phyloP scores from a whole-genome alignment of 306 rosid species.

The Lotus japonicus region DNA sequence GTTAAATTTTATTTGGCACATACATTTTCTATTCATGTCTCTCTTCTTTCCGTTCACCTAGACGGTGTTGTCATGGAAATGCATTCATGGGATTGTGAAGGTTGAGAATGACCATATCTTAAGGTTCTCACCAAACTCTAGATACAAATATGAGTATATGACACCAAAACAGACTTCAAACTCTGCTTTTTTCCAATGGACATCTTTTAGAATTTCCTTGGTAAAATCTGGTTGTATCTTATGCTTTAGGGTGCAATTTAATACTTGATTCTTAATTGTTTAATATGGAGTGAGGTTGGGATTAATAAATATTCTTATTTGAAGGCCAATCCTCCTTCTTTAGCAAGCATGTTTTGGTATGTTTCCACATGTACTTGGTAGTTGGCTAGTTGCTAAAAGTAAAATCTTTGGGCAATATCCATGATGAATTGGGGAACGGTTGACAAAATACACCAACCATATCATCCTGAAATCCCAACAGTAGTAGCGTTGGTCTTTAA shows the following conservation, averaged over 20 bases:
- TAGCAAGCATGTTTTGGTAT: constrained; percentile 33
- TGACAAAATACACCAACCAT: constrained; percentile 9
- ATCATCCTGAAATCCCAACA: background rate
- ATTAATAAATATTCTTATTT: constrained; percentile 22
- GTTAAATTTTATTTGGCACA: no score
- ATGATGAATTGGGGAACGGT: constrained; percentile 25
- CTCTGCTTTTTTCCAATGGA: no score
- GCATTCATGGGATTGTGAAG: no score
- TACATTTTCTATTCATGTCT: no score
- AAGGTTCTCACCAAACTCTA: no score
- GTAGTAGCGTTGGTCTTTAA: background rate
- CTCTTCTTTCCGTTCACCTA: no score
- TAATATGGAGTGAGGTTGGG: background rate
- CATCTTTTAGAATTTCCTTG: no score
- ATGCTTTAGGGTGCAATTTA: constrained; percentile 31
- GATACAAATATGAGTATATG: no score
- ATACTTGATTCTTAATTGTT: constrained; percentile 29
- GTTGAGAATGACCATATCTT: no score
- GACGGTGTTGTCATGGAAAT: no score
- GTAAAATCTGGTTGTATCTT: constrained; percentile 34
- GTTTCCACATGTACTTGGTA: constrained; percentile 19
- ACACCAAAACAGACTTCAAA: no score
- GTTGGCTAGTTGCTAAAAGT: constrained; percentile 14
- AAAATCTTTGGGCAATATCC: constrained; percentile 46
- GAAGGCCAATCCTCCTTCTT: constrained; percentile 20